Percentiles rank a stretch among this genome's conserved stretches.
Evolutionary conservation across 2,329 filamentous ascomycete species (phyloP).

Genomic region (Dactylella cylindrospora): DNA sequence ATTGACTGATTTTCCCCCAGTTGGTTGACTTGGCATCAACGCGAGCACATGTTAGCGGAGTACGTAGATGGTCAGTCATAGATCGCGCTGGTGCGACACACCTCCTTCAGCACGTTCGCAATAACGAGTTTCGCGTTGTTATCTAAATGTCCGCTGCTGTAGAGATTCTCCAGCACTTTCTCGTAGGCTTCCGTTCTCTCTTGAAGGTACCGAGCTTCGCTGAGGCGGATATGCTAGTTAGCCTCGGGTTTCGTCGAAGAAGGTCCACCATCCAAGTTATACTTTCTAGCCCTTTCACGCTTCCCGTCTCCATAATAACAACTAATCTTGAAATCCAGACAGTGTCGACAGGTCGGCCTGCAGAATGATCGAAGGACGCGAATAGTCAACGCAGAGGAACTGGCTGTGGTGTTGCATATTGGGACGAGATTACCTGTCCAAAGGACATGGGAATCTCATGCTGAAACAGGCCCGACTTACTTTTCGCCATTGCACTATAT

Average conservation of each 20-base stretch:
- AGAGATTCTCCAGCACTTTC: conserved; percentile 26
- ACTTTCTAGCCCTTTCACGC: conserved; percentile 46
- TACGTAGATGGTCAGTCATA: background rate
- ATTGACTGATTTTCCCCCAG: conserved; percentile 27
- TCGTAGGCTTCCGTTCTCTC: conserved; percentile 45
- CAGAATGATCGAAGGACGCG: conserved; percentile 10
- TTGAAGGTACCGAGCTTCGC: conserved; percentile 39
- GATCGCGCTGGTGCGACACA: background rate
- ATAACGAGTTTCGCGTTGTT: conserved; percentile 15
- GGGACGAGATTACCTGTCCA: too few species aligned
- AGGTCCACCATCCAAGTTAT: conserved; percentile 5
- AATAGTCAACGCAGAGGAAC: conserved; percentile 16
- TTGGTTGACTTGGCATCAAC: conserved; percentile 22
- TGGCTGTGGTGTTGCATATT: conserved; percentile 31
- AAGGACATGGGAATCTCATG: too few species aligned
- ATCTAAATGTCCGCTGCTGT: conserved; percentile 45
- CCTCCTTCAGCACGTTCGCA: conserved; percentile 19
- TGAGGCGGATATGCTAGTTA: background rate
- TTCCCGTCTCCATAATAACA: conserved; percentile 48
- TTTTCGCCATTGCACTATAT: conserved; percentile 47
- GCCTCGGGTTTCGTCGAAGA: too few species aligned
- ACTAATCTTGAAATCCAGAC: conserved; percentile 47
- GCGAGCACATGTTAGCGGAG: background rate
- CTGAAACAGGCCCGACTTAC: conserved; percentile 27
- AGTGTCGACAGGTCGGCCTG: conserved; percentile 48